Evolutionary conservation across 1,139 yeast species (phyloP), one percentile per base, ranked within the genome.

Genomic region (Neolecta irregularis): DNA sequence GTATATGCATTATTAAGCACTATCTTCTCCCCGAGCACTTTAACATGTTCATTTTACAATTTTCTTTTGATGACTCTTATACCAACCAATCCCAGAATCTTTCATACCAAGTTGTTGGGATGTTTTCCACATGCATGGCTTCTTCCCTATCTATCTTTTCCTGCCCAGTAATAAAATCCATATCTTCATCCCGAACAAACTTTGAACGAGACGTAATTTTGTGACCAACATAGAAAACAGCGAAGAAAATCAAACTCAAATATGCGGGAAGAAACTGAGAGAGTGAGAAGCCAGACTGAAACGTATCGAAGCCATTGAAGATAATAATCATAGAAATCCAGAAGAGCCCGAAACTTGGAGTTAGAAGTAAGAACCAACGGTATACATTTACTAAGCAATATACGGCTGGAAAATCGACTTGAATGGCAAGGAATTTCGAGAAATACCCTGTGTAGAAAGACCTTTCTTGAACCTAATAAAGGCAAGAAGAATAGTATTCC

Each of bases 401-500:
- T 54, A 68, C 19, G 73, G 73, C 49, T 64, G 70, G 34, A 62
- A 57, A 13, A 60, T 57, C 1, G 72, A 59, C 37, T 54, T 57
- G 57, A 73, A 77, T 9, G 69, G 65, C 49, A 77, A 64, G 20
- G 50, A 48, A 39, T 51, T 54, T 38, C 60, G 50, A 44, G 61
- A 64, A 46, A 66, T 50, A 20, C 76, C 78, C 58, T 74, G 88
- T 3, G 69, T 81, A 50, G 62, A 65, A 44, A 74, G 61, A 2
- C 85, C 91, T 44, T 60, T 61, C 61, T 63, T 64, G 57, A 76
- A 78, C 47, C 65, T 62, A 38, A 74, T 58, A 54, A 74, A 78
- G 26, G 78, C 72, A 41, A 69, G 56, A 36, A 72, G 55, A 47
- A 74, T 69, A 30, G 73, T 61, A 37, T 74, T 59, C 88, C 88